phyloP scores from a whole-genome alignment of 1,284 basidiomycete species.

The Ustilago curta region DNA sequence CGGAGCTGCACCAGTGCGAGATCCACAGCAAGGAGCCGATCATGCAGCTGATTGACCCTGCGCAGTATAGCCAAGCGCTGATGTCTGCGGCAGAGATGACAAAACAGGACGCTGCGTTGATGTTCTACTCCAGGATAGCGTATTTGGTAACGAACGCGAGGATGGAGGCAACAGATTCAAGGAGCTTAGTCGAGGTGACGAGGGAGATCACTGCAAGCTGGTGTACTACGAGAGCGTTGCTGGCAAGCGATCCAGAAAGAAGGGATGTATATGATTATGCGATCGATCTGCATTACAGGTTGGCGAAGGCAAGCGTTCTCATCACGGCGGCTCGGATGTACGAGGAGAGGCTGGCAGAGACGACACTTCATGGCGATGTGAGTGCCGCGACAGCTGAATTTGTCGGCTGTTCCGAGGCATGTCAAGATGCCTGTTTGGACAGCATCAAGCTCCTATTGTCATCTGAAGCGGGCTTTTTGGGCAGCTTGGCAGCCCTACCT shows the following conservation, averaged over 20 bases:
- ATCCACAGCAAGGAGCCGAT: slow-evolving; percentile 27
- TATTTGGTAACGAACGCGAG: slow-evolving; percentile 12
- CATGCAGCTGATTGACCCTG: slow-evolving; percentile 26
- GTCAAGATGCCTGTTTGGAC: slow-evolving; percentile 22
- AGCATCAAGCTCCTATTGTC: slow-evolving; percentile 4
- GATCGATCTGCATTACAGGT: slow-evolving; percentile 18
- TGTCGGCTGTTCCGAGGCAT: background rate
- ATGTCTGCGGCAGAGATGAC: background rate
- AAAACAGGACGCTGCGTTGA: slow-evolving; percentile 31
- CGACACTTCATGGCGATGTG: background rate
- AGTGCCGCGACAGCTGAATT: background rate
- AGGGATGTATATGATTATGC: slow-evolving; percentile 24
- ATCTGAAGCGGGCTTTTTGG: background rate
- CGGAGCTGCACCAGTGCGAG: slow-evolving; percentile 40
- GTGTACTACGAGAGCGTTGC: slow-evolving; percentile 8
- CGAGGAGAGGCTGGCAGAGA: background rate
- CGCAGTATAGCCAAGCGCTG: slow-evolving; percentile 20
- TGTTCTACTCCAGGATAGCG: slow-evolving; percentile 19
- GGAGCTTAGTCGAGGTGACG: background rate
- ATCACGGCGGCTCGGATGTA: slow-evolving; percentile 10
- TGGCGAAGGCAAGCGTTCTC: slow-evolving; percentile 12
- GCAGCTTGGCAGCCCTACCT: slow-evolving; percentile 19
- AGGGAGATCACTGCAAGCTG: slow-evolving; percentile 14
- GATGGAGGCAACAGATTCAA: background rate
- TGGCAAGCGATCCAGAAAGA: slow-evolving; percentile 12